phyloP scores from a whole-genome alignment of 345 rosid species.

The Sisymbrium altissimum region DNA sequence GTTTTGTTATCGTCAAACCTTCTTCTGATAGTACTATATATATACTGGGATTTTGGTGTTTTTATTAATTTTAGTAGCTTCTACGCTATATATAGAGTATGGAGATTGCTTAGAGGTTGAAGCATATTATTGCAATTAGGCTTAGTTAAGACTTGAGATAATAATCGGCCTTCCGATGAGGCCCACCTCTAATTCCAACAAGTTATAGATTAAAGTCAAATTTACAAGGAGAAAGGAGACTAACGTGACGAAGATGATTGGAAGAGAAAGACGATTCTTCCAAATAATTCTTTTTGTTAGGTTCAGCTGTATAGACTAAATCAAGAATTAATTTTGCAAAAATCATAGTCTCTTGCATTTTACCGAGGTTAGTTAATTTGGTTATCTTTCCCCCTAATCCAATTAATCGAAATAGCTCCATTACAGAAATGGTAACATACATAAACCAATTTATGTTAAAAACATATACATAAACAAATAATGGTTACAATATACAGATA shows the following conservation, averaged over 20 bases:
- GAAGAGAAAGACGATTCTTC: not conserved
- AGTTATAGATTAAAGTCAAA: not conserved
- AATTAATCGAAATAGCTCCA: not conserved
- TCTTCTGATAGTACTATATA: no score
- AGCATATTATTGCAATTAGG: not conserved
- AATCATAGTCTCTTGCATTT: not conserved
- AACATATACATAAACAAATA: not conserved
- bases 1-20: no score
- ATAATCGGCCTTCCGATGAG: not conserved
- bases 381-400: not conserved
- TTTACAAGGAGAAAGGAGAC: not conserved
- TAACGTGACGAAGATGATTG: not conserved
- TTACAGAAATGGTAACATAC: not conserved
- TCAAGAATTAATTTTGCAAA: not conserved
- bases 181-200: not conserved
- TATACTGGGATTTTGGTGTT: not conserved
- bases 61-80: not conserved
- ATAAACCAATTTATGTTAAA: not conserved
- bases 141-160: not conserved
- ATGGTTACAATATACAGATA: not conserved
- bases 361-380: not conserved
- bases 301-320: not conserved
- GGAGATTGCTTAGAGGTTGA: not conserved
- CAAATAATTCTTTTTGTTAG: not conserved
- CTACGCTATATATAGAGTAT: not conserved